These are phyloP conservation scores for Panicum virgatum DNA, from an alignment of 202 grass and related monocot species.

Conservation along the genomic window DNA sequence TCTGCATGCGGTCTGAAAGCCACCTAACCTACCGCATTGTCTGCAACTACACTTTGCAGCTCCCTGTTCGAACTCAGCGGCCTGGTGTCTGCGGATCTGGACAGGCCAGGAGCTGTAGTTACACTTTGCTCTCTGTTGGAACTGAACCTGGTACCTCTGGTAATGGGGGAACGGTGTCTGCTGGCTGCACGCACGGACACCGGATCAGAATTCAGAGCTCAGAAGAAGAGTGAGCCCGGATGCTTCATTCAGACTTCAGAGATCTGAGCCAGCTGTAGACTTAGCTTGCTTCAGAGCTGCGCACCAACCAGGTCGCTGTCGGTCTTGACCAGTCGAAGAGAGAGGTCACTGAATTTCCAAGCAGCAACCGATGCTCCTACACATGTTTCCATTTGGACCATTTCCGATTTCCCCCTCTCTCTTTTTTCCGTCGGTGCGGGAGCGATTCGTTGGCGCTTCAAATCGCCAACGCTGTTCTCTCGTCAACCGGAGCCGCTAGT, in stretches of 20 bases:
- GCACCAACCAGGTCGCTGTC: conserved; percentile 19
- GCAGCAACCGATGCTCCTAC: neutral
- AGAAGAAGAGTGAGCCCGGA: neutral
- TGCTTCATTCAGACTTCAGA: neutral
- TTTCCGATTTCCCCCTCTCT: neutral
- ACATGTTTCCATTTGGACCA: neutral
- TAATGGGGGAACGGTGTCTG: neutral
- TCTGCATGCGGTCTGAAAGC: neutral
- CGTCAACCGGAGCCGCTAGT: conserved; percentile 13
- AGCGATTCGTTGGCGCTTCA: conserved; percentile 46
- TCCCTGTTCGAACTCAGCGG: neutral
- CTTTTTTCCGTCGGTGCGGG: neutral
- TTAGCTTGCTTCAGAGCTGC: conserved; percentile 38
- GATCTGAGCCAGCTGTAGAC: neutral
- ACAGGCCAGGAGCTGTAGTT: neutral
- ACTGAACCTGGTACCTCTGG: too few relatives aligned
- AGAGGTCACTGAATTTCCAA: conserved; percentile 8
- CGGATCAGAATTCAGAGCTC: neutral
- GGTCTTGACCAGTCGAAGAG: neutral
- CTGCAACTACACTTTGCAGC: neutral
- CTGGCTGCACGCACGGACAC: neutral
- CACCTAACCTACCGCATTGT: neutral
- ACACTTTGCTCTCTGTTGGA: too few relatives aligned
- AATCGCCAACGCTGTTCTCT: conserved; percentile 35
- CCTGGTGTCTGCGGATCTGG: neutral